Evolutionary conservation across 1,284 basidiomycete genomes (phyloP), one percentile per base, ranked within the genome.

Genomic region (Ganoderma resinaceum): DNA sequence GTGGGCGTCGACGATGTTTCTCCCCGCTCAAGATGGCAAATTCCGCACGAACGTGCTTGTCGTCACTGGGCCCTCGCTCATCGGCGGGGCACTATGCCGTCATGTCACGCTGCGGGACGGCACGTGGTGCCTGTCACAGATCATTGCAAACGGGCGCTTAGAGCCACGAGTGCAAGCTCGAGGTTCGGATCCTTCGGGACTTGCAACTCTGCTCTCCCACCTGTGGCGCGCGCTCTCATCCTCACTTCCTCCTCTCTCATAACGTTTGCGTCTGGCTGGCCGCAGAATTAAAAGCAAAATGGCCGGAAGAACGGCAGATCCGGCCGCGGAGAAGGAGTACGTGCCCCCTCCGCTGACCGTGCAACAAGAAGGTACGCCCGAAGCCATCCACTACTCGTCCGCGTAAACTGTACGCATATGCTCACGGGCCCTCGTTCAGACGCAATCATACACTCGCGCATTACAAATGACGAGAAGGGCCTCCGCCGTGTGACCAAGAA

Each of bases 401-500:
- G n/a, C 9, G 37, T 37, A 40, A 42, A 23, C n/a, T 26, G 20
- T 23, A 23, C 14, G 11, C 9, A 6, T 18, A 9, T 58, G 14
- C 58, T 60, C 37, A 60, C 58, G 31, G 40, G 46, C 67, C 64
- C 23, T 53, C 68, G 52, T 72, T 66, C 72, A 95, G 93, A 95
- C 80, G 85, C 87, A 65, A 89, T 94, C 72, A 91, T 94, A 64
- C 89, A 91, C 75, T 85, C 90, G 2, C 87, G 93, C 66, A 93
- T 95, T 69, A 89, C 88, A 23, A 94, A 83, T 82, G 92, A 74
- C 74, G 84, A 85, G 84, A 80, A 81, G 67, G 79, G 89, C 29
- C 82, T 95, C 33, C 88, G 90, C 52, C 88, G 92, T 59, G 86
- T 95, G 63, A 87, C 92, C 69, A 93, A 91, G 81, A 92, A 90